Base-by-base conservation (phyloP, 129 eudicot species). In the Saposhnikovia divaricata region DNA sequence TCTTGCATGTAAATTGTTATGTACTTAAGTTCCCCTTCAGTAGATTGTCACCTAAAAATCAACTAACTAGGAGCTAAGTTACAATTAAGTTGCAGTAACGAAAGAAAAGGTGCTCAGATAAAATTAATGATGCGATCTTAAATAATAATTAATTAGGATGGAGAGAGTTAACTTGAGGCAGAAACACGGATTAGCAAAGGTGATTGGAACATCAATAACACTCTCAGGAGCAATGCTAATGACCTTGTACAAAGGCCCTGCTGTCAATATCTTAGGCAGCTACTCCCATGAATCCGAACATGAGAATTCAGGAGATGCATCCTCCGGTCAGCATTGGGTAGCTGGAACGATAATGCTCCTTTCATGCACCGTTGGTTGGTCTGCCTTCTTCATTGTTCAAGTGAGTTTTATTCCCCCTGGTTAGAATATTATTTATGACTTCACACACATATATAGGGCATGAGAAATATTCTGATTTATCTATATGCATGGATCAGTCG, bases 231-330 rank as follows among this genome's bases (percentile, higher is more conserved):
- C 99, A 61, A 95, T 83, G 99, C 83, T 90, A 72, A 95, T 95
- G 99, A 92, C 97, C 1, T 76, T 95, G 72, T 95, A 92, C 80
- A 90, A 89, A 90, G 99, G 99, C 71, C 98, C 98, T 8, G 74
- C 84, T 9, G 89, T 95, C 31, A 80, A 90, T 59, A 82, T 94
- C 48, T 73, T 93, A 44, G 83, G 78, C 4, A 37, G 66, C 13
- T 87, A 88, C 84, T 76, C 87, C 23, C 87, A 81, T 43, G 83
- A 82, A 45, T 70, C 87, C 45, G 14, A 45, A 83, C 84, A 83
- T 77, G 87, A 85, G 51, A 16, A 43, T 19, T 76, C 86, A 18
- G 76, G 69, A 40, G 51, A 50, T 42, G 23, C 87, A 25, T 16
- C 97, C 46, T 31, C 86, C 14, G 89, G 85, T 44, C 96, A 92